phyloP scores from a whole-genome alignment of 306 rosid species.

The Lagenaria siceraria region DNA sequence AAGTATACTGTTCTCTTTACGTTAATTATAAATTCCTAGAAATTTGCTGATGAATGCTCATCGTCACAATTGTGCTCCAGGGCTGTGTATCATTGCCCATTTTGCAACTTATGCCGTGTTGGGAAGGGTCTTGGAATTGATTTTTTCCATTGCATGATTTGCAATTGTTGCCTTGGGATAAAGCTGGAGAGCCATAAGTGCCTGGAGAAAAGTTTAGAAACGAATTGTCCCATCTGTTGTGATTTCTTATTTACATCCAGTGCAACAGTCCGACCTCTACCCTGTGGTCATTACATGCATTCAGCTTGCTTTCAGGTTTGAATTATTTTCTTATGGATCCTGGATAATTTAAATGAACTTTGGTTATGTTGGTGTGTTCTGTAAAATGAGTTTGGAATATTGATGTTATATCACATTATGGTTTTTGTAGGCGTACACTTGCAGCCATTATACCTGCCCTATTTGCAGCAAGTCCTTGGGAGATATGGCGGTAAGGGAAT shows the following conservation, averaged over 20 bases:
- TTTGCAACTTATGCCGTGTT: conserved; percentile 94
- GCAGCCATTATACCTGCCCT: conserved; percentile 95
- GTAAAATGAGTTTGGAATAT: background rate
- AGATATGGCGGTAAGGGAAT: conserved; percentile 84
- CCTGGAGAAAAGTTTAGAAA: conserved; percentile 89
- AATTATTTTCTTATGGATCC: background rate
- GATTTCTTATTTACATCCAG: conserved; percentile 92
- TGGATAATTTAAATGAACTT: background rate
- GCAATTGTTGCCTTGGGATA: conserved; percentile 95
- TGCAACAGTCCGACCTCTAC: conserved; percentile 84
- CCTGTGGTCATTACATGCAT: conserved; percentile 99
- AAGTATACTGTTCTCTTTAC: background rate
- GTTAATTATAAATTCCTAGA: background rate
- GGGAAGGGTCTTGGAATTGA: conserved; percentile 95
- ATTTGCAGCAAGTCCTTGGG: conserved; percentile 99
- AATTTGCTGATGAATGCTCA: background rate
- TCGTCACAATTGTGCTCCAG: conserved; percentile 26
- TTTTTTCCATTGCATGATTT: conserved; percentile 92
- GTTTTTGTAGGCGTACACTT: conserved; percentile 74
- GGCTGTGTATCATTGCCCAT: conserved; percentile 95
- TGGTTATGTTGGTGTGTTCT: background rate
- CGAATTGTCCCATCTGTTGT: conserved; percentile 96
- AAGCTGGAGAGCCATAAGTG: conserved; percentile 80
- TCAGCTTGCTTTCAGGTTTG: conserved; percentile 98
- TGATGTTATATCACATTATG: background rate